Conservation (phyloP, 352 stramenopile species). For the Phytophthora syringae region DNA sequence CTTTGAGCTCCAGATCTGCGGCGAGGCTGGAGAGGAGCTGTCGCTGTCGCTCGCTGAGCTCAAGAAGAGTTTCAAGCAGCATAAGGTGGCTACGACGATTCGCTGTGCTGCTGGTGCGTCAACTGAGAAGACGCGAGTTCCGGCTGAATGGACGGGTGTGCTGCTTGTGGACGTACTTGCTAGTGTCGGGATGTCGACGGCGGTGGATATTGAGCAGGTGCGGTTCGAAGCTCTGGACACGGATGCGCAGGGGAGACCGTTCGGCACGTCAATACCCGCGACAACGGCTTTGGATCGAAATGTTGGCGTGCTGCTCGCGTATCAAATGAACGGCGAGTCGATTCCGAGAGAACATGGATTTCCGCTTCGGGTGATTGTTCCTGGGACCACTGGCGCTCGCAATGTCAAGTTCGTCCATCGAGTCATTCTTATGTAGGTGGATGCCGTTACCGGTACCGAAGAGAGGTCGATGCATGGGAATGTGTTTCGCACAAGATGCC, state of each 20-base stretch:
- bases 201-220: conserved; percentile 38
- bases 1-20: conserved; percentile 19
- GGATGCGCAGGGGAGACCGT: conserved; percentile 50
- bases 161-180: conserved; percentile 88
- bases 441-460: no score
- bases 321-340: conserved; percentile 93
- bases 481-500: not conserved
- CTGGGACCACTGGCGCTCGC: conserved; percentile 86
- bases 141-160: conserved; percentile 91
- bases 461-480: not conserved
- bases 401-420: conserved; percentile 95
- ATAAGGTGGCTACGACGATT: conserved; percentile 85
- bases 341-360: conserved; percentile 94
- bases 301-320: conserved; percentile 93
- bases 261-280: conserved; percentile 83
- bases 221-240: conserved; percentile 62
- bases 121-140: conserved; percentile 67
- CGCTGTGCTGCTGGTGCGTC: conserved; percentile 69
- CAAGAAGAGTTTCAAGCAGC: conserved; percentile 81
- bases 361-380: conserved; percentile 93
- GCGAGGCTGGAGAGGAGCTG: conserved; percentile 16
- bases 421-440: conserved; percentile 62
- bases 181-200: conserved; percentile 54
- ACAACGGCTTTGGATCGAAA: conserved; percentile 88
- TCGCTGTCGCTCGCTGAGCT: conserved; percentile 87